Evolutionary conservation across 176 grass and related monocot genomes (phyloP), one percentile per base, ranked within the genome.

Genomic region (Triticum turgidum): DNA sequence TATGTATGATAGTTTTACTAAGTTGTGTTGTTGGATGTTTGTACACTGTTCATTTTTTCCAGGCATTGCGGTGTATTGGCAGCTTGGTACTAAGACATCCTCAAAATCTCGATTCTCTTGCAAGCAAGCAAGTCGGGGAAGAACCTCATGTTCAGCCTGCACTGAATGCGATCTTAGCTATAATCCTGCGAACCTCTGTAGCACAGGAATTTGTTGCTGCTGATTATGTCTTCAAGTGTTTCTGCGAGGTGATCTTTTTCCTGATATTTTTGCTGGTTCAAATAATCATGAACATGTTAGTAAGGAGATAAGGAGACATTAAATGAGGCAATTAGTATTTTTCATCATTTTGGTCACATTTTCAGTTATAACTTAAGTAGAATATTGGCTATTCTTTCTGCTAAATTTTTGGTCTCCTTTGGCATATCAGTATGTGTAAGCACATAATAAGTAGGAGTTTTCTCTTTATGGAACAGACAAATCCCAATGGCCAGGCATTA

Each of bases 221-320:
- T 69, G 94, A 94, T 89, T 99, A 93, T 93, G 92, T 91, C 83
- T 92, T 96, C 80, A 96, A 94, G 81, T 91, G 94, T 85, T 99
- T 99, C 81, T 99, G 97, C 69, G 94, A 99, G 97, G 97, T 98
- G 54, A 13, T 24, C 51, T 24, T 66, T 85, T 69, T 68, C 54
- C 33, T 91, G 38, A 32, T 86, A 82, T 83, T 90, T 33, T 61
- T 24, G 32, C 37, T 85, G 21, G 17, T 38, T 80, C 81, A 45
- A 62, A 6, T 66, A 47, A 80, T 67, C 51, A 47, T 61, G 59
- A 69, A 69, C 65, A 68, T 69, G 20, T 15, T 52, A 81, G 61
- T 34, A 74, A 85, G 76, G 21, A 30, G 45, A 35, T 42, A 82
- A 24, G n/a, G 35, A 69, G 37, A n/a, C 41, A 61, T 24, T 24